Percentiles rank a stretch among this genome's conserved stretches.
Conservation (phyloP, 305 asterid genomes). For the Fraxinus floribunda region DNA sequence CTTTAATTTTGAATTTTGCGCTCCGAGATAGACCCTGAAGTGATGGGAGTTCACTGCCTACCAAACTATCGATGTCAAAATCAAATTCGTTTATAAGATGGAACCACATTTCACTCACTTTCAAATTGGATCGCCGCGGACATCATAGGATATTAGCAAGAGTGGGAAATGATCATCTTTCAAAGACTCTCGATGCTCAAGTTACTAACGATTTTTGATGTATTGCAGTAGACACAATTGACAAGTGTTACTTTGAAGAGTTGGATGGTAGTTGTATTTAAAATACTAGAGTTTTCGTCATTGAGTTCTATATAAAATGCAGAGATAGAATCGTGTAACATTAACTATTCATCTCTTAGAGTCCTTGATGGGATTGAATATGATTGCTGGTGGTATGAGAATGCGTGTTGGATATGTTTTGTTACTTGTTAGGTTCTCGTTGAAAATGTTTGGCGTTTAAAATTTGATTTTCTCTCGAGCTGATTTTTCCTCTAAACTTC, state of each 20-base stretch:
- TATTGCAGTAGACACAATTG: not conserved
- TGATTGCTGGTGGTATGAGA: no score
- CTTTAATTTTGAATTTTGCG: not conserved
- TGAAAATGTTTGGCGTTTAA: not conserved
- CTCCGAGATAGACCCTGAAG: not conserved
- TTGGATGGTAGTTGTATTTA: not conserved
- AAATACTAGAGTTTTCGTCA: not conserved
- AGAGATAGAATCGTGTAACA: no score
- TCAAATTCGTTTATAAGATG: not conserved
- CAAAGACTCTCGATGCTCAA: not conserved
- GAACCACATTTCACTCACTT: not conserved
- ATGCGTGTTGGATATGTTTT: not conserved
- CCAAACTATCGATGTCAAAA: not conserved
- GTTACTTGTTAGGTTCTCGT: not conserved
- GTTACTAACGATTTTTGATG: not conserved
- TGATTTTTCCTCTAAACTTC: not conserved
- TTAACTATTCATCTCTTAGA: no score
- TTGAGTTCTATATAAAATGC: not conserved
- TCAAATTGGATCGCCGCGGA: not conserved
- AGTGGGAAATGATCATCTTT: not conserved
- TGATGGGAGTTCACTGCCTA: not conserved
- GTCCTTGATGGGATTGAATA: no score
- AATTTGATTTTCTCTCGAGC: no score
- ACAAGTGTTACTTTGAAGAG: not conserved
- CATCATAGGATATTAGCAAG: not conserved